Evolutionary conservation across 2,329 filamentous ascomycete species (phyloP), one percentile per base, ranked within the genome.

Genomic region (Paraconiothyrium sp.): DNA sequence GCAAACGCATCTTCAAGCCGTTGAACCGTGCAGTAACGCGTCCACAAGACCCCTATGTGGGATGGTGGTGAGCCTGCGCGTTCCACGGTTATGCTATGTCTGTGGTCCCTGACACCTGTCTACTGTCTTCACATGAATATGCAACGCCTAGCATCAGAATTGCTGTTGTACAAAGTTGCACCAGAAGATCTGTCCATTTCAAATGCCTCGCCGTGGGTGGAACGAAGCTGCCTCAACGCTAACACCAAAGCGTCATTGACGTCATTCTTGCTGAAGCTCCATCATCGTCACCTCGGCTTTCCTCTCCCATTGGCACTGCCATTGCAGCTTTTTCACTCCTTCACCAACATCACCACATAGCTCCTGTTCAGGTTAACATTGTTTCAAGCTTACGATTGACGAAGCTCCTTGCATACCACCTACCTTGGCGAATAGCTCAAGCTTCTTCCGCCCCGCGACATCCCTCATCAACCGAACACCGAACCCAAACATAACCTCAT

Each of bases 221-320:
- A 30, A 30, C 16, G 24, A 4, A 9, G 8, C 47, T 20, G 3
- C n/a, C 10, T 44, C 24, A 22, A 22, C 37, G 37, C 52, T 34
- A 44, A 14, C 2, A 30, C 50, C 16, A n/a, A 55, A 55, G 24
- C 52, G 16, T n/a, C 37, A 30, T 8, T 46, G 27, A 55, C 52
- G 52, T 55, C 37, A 55, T 20, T 8, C 30, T 46, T 24, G 16
- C 22, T 5, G 34, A 22, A 55, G 52, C 52, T 55, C 37, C 52
- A 55, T 55, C 39, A 35, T 55, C 49, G 37, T 22, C 35, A 55
- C 52, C 52, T 55, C 52, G 52, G 52, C 39, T 55, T 16, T 44
- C 6, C 20, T 7, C 5, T 13, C 50, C 51, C 51, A 20, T 34
- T 30, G 7, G 13, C 27, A 20, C 7, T 44, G 27, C 48, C 48